Percentiles rank a stretch among this genome's conserved stretches.
phyloP scores from a whole-genome alignment of 768 basidiomycete genomes.

The Gautieria morchelliformis region DNA sequence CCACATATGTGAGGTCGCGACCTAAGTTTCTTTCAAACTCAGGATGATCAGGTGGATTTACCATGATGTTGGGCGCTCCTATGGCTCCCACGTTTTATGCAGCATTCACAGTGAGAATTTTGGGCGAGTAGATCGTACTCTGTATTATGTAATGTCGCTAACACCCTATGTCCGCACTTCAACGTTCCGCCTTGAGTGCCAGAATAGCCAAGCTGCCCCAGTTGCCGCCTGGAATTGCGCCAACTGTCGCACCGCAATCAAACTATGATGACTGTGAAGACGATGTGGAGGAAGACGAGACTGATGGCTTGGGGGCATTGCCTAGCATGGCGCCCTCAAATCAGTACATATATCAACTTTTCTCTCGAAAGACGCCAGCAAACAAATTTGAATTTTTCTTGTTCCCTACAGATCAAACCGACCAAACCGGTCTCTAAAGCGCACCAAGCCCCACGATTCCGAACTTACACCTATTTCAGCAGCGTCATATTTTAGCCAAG shows the following conservation, averaged over 20 bases:
- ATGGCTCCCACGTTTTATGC: too few relatives aligned
- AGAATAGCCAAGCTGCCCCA: slow-evolving; percentile 66
- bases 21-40: too few relatives aligned
- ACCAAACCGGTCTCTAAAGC: slow-evolving; percentile 5
- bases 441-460: slow-evolving; percentile 12
- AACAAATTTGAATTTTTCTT: slow-evolving; percentile 6
- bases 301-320: slow-evolving; percentile 50
- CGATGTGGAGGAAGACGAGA: slow-evolving; percentile 44
- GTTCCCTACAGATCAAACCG: slow-evolving; percentile 11
- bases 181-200: slow-evolving; percentile 69
- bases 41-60: too few relatives aligned
- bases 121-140: too few relatives aligned
- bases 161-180: slow-evolving; percentile 52
- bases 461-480: slow-evolving; percentile 73
- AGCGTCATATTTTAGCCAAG: slow-evolving; percentile 64
- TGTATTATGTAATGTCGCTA: not conserved
- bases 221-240: slow-evolving; percentile 28
- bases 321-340: slow-evolving; percentile 56
- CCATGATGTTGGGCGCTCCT: too few relatives aligned
- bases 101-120: too few relatives aligned
- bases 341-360: slow-evolving; percentile 34
- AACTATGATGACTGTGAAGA: slow-evolving; percentile 32
- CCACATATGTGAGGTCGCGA: too few relatives aligned
- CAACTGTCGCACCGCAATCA: slow-evolving; percentile 16
- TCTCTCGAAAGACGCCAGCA: too few relatives aligned